Conservation (phyloP, 1,284 basidiomycete genomes). For the Irpex rosettiformis region DNA sequence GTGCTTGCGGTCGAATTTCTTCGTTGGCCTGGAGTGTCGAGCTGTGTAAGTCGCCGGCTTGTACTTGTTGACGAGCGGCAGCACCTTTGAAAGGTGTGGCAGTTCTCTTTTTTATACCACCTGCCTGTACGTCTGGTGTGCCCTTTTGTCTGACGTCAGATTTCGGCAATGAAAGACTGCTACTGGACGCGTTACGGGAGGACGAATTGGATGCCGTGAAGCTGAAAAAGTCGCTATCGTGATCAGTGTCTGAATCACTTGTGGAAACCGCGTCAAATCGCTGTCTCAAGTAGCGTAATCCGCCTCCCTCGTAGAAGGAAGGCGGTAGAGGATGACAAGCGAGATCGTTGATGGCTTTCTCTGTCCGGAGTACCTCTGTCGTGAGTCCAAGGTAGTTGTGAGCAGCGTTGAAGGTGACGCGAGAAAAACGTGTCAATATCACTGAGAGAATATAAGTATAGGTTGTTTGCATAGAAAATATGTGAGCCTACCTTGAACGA, state of each 20-base stretch:
- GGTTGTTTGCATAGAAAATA: slow-evolving; percentile 14
- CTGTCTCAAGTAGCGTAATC: slow-evolving; percentile 85
- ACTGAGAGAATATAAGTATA: slow-evolving; percentile 43
- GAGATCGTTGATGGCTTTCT: slow-evolving; percentile 95
- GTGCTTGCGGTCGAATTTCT: slow-evolving; percentile 40
- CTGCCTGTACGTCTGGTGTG: not conserved
- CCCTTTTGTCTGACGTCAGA: not conserved
- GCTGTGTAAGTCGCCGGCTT: slow-evolving; percentile 60
- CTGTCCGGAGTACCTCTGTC: slow-evolving; percentile 91
- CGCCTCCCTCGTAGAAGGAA: slow-evolving; percentile 93
- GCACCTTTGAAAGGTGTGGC: slow-evolving; percentile 20
- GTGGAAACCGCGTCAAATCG: slow-evolving; percentile 64
- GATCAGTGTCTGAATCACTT: slow-evolving; percentile 42
- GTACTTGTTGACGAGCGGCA: slow-evolving; percentile 38
- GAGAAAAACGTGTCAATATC: slow-evolving; percentile 92
- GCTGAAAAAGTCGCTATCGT: slow-evolving; percentile 50
- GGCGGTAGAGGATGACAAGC: slow-evolving; percentile 92
- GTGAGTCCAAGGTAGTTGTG: slow-evolving; percentile 97
- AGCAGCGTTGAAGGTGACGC: slow-evolving; percentile 95
- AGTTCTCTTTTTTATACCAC: not conserved
- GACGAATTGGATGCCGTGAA: slow-evolving; percentile 19
- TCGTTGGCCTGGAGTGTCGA: slow-evolving; percentile 42
- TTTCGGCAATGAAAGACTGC: slow-evolving; percentile 8
- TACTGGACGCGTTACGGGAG: slow-evolving; percentile 20
- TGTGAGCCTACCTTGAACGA: slow-evolving; percentile 75